Percentiles rank a stretch among this genome's conserved stretches.
Conservation (phyloP, 441 rosid genomes). For the Populus hybrid region DNA sequence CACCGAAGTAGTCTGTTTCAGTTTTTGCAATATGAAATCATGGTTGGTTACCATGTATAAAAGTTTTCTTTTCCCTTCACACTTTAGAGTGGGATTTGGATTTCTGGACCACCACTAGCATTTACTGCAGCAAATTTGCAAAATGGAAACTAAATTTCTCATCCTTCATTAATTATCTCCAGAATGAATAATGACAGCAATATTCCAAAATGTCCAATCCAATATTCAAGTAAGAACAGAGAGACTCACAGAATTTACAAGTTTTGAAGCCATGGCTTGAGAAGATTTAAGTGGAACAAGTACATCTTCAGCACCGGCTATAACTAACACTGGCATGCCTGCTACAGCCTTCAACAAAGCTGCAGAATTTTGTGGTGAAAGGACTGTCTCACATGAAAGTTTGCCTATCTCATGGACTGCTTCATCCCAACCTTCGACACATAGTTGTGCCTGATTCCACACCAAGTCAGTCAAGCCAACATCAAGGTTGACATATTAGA, state of each 20-base stretch:
- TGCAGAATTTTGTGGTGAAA: slow-evolving; percentile 53
- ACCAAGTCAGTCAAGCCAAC: background rate
- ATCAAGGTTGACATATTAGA: slow-evolving; percentile 1
- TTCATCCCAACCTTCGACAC: slow-evolving; percentile 95
- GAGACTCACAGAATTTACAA: slow-evolving; percentile 84
- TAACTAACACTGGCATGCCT: slow-evolving; percentile 67
- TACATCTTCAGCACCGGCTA: slow-evolving; percentile 91
- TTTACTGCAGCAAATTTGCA: background rate
- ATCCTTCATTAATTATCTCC: background rate
- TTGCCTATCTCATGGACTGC: slow-evolving; percentile 92
- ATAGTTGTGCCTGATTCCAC: slow-evolving; percentile 65
- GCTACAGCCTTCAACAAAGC: slow-evolving; percentile 64
- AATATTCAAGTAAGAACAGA: background rate
- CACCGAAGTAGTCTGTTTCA: no score
- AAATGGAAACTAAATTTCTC: background rate
- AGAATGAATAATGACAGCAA: background rate
- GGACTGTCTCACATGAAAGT: slow-evolving; percentile 77
- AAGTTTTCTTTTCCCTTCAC: no score
- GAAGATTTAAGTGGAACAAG: slow-evolving; percentile 81
- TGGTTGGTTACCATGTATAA: no score
- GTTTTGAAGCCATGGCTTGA: slow-evolving; percentile 82
- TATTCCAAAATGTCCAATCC: background rate
- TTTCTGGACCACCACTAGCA: background rate
- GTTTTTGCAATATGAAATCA: no score
- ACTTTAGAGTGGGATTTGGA: background rate